Base-by-base conservation (phyloP, 306 rosid species). In the Hippophae tibetana region DNA sequence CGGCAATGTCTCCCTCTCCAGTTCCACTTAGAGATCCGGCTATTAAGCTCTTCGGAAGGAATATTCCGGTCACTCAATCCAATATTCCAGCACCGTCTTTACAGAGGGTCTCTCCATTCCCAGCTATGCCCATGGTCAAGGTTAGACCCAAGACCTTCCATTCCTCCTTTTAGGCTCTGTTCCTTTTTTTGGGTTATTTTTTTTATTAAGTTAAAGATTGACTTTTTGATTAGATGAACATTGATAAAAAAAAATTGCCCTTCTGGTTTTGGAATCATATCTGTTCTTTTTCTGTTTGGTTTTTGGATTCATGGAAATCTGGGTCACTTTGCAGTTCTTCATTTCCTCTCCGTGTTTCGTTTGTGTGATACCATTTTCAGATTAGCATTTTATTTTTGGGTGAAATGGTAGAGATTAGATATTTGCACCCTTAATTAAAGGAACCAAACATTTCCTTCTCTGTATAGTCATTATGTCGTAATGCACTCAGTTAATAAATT, bases 31-130 rank as follows among this genome's bases (percentile, higher is more conserved):
- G 60, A 72, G 86, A 72, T 80, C 79, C 78, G 49, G 68, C 86
- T 49, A 75, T 70, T 69, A 84, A 80, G 78, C 86, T 68, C 53
- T 78, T 78, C 72, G 84, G 80, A 26, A 63, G 69, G 52, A 75
- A 75, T 67, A 77, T 75, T 68, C 76, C 76, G 18, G 18, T 66
- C 51, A 41, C 56, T 49, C 45, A 40, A 3, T 58, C 56, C 52
- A 56, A 43, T 38, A 49, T 50, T 56, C 74, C 58, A 25, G 40
- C 57, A 8, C 31, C 57, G 3, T 59, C 78, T 31, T 9, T 43
- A 7, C 47, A 50, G 49, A 51, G 0, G 52, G 42, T 66, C 72
- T 64, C 51, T 61, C 47, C 1, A 23, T 26, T 68, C 58, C 65
- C 62, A 7, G 50, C 65, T 55, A 69, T 40, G 47, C 68, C 75